Evolutionary conservation across 139 green algal species (phyloP).

Genomic region (Chlamydomonas sphaeroides): DNA sequence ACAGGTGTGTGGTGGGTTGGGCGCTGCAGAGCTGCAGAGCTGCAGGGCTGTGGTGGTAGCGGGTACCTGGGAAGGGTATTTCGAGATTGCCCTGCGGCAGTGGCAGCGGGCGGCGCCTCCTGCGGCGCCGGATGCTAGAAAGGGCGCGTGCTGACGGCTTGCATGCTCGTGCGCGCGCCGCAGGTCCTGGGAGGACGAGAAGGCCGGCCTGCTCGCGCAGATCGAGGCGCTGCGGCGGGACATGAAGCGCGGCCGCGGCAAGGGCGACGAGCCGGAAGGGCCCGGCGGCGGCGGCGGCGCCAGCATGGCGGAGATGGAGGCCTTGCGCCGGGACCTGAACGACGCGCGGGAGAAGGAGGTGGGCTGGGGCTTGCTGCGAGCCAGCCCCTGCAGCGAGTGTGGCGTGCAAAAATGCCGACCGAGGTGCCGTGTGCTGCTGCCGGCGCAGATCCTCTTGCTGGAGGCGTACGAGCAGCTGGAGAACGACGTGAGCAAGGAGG

Average conservation of each 20-base stretch:
- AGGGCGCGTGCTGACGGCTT: too few relatives aligned
- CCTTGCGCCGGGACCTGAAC: constrained; percentile 54
- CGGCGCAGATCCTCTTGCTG: constrained; percentile 68
- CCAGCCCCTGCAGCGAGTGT: too few relatives aligned
- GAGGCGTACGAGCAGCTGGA: constrained; percentile 87
- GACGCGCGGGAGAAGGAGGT: constrained; percentile 65
- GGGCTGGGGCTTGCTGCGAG: background rate
- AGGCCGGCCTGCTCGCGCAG: constrained; percentile 56
- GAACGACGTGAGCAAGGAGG: constrained; percentile 68
- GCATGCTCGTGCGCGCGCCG: background rate
- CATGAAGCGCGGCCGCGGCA: background rate
- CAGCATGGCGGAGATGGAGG: constrained; percentile 30
- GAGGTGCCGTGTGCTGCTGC: too few relatives aligned
- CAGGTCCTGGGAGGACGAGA: constrained; percentile 69
- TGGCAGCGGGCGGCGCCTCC: too few relatives aligned
- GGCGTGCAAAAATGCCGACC: too few relatives aligned
- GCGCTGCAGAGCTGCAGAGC: too few relatives aligned
- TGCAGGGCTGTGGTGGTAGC: too few relatives aligned
- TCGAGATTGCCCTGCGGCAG: too few relatives aligned
- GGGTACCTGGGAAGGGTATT: too few relatives aligned
- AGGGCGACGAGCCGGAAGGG: background rate
- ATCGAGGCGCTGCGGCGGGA: constrained; percentile 49
- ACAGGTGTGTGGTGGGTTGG: too few relatives aligned
- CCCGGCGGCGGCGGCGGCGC: background rate
- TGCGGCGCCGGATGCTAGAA: too few relatives aligned